Percentiles rank a stretch among this genome's conserved stretches.
Evolutionary conservation across 2,329 filamentous ascomycete genomes (phyloP).

Genomic region (Exophiala xenobiotica): DNA sequence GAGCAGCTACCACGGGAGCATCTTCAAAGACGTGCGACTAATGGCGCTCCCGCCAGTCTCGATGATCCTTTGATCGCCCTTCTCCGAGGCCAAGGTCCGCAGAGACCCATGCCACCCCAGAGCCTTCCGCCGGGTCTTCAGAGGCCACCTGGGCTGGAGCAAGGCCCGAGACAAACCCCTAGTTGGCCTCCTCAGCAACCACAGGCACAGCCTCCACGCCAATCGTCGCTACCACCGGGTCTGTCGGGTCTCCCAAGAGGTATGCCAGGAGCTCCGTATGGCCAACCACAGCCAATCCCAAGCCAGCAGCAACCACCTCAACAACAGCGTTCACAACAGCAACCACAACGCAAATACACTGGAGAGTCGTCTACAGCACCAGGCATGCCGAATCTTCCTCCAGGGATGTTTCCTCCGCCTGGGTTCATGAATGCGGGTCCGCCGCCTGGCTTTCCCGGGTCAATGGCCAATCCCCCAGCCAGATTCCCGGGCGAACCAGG

Average conservation of each 20-base stretch:
- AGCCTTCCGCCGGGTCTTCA: slow-evolving; percentile 38
- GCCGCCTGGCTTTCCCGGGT: slow-evolving; percentile 39
- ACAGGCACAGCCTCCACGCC: slow-evolving; percentile 16
- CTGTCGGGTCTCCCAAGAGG: slow-evolving; percentile 35
- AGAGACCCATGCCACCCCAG: slow-evolving; percentile 38
- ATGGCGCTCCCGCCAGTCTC: slow-evolving; percentile 38
- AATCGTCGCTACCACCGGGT: slow-evolving; percentile 21
- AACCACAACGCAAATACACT: slow-evolving; percentile 28
- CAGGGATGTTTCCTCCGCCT: slow-evolving; percentile 47
- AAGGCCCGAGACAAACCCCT: slow-evolving; percentile 34
- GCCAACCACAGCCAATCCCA: slow-evolving; percentile 17
- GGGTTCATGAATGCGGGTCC: slow-evolving; percentile 46
- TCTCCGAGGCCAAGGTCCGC: slow-evolving; percentile 33
- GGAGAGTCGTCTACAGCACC: slow-evolving; percentile 31
- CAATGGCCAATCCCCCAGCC: slow-evolving; percentile 35
- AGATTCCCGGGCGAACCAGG: slow-evolving; percentile 37
- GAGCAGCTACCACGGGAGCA: slow-evolving; percentile 27
- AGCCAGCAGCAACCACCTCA: slow-evolving; percentile 6
- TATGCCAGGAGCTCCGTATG: slow-evolving; percentile 22
- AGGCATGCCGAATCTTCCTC: slow-evolving; percentile 37
- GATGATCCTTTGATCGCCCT: slow-evolving; percentile 37
- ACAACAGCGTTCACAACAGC: slow-evolving; percentile 17
- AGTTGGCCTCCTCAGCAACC: slow-evolving; percentile 31
- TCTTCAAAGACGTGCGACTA: slow-evolving; percentile 39
- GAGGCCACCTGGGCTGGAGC: slow-evolving; percentile 46